Percentiles rank a stretch among this genome's conserved stretches.
Conservation (phyloP, 441 rosid genomes). For the Raphanus hybrid region DNA sequence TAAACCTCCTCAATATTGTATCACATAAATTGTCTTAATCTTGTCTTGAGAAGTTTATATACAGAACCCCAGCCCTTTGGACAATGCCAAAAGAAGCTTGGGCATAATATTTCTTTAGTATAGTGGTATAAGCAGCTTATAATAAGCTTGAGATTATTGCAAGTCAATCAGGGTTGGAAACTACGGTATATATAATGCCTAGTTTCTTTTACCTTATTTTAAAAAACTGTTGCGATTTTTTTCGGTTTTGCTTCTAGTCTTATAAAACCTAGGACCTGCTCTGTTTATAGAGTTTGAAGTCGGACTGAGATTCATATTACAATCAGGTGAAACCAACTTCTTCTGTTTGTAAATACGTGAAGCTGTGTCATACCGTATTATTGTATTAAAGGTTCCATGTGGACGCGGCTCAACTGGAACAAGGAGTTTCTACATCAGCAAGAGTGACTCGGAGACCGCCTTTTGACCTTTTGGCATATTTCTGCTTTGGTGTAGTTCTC, state of each 20-base stretch:
- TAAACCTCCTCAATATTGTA: not conserved
- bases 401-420: constrained; percentile 1
- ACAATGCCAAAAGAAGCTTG: not conserved
- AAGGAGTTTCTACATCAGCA: not conserved
- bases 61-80: not conserved
- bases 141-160: not conserved
- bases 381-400: not conserved
- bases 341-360: not conserved
- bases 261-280: not conserved
- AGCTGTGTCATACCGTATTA: not conserved
- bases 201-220: not conserved
- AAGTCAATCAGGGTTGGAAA: not conserved
- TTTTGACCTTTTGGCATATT: not conserved
- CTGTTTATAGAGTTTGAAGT: not conserved
- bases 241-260: not conserved
- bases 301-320: not conserved
- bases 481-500: not conserved
- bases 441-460: not conserved
- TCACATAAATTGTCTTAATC: not conserved
- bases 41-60: constrained; percentile 1
- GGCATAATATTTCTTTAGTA: not conserved
- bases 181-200: not conserved
- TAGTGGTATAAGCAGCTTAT: not conserved
- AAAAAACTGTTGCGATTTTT: not conserved
- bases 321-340: not conserved